Evolutionary conservation across 164 flowering plant species (phyloP), one percentile per base, ranked within the genome.

Genomic region (Chloranthus sessilifolius): DNA sequence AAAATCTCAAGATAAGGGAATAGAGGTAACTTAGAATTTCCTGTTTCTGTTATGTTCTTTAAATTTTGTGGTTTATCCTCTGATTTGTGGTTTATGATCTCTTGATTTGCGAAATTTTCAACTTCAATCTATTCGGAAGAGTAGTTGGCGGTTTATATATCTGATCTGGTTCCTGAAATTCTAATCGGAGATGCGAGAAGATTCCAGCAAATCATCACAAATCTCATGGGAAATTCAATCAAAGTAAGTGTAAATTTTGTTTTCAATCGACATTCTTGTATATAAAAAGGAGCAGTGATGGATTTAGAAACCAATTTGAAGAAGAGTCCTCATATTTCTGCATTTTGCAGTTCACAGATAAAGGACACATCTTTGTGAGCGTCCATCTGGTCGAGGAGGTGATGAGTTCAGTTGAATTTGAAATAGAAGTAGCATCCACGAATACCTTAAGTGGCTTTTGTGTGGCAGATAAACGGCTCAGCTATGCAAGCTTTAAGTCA

Each of bases 201-300:
- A 55, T 92, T 92, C 69, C 76, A 89, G 25, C 99, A 88, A 54
- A 86, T 92, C 50, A 75, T 92, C 43, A 92, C 90, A 27, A 92
- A 92, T 67, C 92, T 92, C 40, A 73, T 92, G 80, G 99, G 96
- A 3, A 92, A 92, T 61, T 92, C 99, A 7, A 84, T 92, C 53
- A 92, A 89, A 67, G 99, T 85, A 71, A 69, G 87, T 69, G 3
- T n/a, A n/a, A n/a, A n/a, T 26, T 1, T 16, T 28, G 8, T 40
- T 16, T 11, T 12, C 14, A 17, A 8, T 44, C 14, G 29, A 15
- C 43, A 26, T 15, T 17, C 1, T 20, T 21, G 4, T 30, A 19
- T 17, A 22, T 3, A 2, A 2, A n/a, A n/a, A n/a, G n/a, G n/a
- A n/a, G n/a, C n/a, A n/a, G 14, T 29, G 9, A 29, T 15, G 30